phyloP scores from a whole-genome alignment of 371 early-diverging fungal species.

The Circinella umbellata region DNA sequence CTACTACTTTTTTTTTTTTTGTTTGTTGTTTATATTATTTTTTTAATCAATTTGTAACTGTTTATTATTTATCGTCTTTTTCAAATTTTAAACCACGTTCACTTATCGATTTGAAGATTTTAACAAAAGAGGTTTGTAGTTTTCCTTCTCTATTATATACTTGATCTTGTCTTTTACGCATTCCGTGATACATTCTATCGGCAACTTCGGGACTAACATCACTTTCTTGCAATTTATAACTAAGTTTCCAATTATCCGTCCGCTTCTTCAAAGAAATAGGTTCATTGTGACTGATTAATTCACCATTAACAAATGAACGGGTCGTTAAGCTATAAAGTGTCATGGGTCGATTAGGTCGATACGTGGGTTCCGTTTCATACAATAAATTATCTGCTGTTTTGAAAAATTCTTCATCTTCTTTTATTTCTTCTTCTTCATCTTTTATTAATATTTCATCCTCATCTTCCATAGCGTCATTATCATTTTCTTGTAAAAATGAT shows the following conservation, averaged over 20 bases:
- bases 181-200: background rate
- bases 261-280: background rate
- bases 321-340: conserved; percentile 27
- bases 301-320: conserved; percentile 32
- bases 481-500: background rate
- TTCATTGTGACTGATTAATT: too few relatives aligned
- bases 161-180: conserved; percentile 1
- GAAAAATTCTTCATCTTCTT: conserved; percentile 14
- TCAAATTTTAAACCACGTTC: background rate
- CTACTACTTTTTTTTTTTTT: background rate
- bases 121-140: background rate
- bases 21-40: background rate
- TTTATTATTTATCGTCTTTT: conserved; percentile 2
- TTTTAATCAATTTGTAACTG: conserved; percentile 9
- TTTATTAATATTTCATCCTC: background rate
- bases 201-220: too few relatives aligned
- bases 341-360: conserved; percentile 2
- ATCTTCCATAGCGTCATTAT: background rate
- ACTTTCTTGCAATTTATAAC: background rate
- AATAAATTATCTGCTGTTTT: background rate
- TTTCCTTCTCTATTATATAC: background rate
- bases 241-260: background rate
- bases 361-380: background rate
- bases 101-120: background rate
- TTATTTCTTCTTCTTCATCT: background rate